A percentile compares a stretch with the other conserved stretches of the same genome.
These are phyloP conservation scores for Cyberlindnera galapagoensis DNA, from an alignment of 805 yeast genomes.

Conservation along the genomic window DNA sequence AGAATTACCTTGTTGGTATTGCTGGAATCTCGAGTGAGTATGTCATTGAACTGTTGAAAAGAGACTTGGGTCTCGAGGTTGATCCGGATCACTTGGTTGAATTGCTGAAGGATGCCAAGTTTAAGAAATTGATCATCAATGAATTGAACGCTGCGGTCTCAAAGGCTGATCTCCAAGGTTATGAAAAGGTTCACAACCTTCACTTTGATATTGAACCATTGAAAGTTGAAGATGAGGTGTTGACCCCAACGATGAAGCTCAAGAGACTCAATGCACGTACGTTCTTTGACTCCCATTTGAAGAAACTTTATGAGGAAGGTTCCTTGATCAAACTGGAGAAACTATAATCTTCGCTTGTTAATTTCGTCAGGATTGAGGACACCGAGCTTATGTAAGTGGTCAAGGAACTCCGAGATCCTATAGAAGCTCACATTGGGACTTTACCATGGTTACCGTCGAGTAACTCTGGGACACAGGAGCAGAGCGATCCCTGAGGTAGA, in stretches of 20 bases:
- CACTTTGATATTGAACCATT: conserved; percentile 52
- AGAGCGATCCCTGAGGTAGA: too few relatives aligned
- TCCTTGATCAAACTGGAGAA: conserved; percentile 24
- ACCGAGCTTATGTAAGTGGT: too few relatives aligned
- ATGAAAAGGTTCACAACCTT: conserved; percentile 55
- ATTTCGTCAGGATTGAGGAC: too few relatives aligned
- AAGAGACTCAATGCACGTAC: conserved; percentile 45
- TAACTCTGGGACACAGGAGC: too few relatives aligned
- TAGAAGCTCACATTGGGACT: too few relatives aligned
- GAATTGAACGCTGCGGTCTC: conserved; percentile 19
- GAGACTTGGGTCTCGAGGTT: conserved; percentile 10
- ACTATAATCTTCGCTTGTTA: too few relatives aligned
- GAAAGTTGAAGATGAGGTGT: conserved; percentile 48
- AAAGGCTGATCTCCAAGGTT: conserved; percentile 43
- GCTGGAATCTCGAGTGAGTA: conserved; percentile 49
- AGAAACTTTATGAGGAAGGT: conserved; percentile 45
- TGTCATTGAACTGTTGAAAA: conserved; percentile 11
- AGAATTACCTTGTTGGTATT: conserved; percentile 54
- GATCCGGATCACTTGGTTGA: conserved; percentile 9
- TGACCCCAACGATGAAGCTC: conserved; percentile 63
- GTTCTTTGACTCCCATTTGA: conserved; percentile 35
- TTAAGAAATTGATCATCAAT: conserved; percentile 14
- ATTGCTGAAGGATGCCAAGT: conserved; percentile 15
- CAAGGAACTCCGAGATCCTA: too few relatives aligned
- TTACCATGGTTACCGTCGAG: too few relatives aligned